Base-by-base conservation (phyloP, 371 early-diverging fungal genomes). In the Syncephalis fuscata region DNA sequence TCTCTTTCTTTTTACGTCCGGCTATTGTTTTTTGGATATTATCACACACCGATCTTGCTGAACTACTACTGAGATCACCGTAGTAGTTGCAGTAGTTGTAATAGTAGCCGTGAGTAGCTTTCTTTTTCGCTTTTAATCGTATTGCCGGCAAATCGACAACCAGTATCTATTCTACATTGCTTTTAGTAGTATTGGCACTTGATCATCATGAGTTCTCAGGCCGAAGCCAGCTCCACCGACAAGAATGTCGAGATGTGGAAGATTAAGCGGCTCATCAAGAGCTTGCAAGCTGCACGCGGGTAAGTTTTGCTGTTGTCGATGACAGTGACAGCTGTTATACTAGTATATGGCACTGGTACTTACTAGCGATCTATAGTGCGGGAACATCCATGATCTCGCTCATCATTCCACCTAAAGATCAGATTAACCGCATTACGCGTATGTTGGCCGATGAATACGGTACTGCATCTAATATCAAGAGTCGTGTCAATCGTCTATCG, bases 321-420 rank as follows among this genome's bases (percentile, higher is more conserved):
- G 15, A n/a, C 14, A 9, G 22, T 3, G 19, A 44, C 26, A 32
- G 24, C 36, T 22, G 20, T 43, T 11, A 3, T 19, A 10, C 10
- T 46, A 48, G 10, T n/a, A 22, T 48, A n/a, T n/a, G 15, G 20
- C 21, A 36, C 17, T 8, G 14, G 21, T 15, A 16, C 21, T 48
- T 24, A 48, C 20, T 48, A 15, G 4, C 36, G 44, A 32, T 38
- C 11, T 32, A 4, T 32, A 85, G 86, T 56, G 98, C 98, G 62
- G 99, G 99, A 49, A 99, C 99, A 5, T 94, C 95, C 52, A 99
- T 99, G 99, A 98, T 99, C 63, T 92, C 94, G 39, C 78, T 99
- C 39, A 85, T 99, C 51, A 81, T 98, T 54, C 97, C 84, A 57
- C 94, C 99, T 59, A 73, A 85, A 67, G 88, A 90, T 68, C 99